phyloP scores from a whole-genome alignment of 306 rosid species.

The Fragaria vesca region DNA sequence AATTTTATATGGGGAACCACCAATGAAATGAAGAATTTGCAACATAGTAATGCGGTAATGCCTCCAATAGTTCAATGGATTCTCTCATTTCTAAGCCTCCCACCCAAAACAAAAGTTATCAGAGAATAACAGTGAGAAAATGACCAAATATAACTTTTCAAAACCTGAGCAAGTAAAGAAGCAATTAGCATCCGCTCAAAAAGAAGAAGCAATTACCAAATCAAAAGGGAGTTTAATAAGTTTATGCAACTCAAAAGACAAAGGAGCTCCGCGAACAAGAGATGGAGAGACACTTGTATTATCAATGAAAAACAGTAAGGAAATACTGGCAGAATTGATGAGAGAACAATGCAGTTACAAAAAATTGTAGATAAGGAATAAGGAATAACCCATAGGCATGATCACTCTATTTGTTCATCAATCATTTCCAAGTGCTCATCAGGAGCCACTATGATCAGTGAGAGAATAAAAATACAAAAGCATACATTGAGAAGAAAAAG shows the following conservation, averaged over 20 bases:
- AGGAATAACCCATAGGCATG: not conserved
- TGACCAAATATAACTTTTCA: not conserved
- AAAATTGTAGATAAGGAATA: not conserved
- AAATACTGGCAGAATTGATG: not conserved
- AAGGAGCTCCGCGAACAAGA: not conserved
- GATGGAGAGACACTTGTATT: not conserved
- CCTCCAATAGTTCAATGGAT: not conserved
- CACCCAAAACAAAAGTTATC: not conserved
- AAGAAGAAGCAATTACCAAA: not conserved
- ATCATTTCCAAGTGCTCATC: not conserved
- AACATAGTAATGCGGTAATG: not conserved
- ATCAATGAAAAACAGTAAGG: not conserved
- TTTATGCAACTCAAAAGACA: not conserved
- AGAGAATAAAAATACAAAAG: not conserved
- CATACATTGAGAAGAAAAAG: not conserved
- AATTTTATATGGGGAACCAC: not conserved
- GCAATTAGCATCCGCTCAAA: not conserved
- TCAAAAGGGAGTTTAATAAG: not conserved
- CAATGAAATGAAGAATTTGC: conserved; percentile 3
- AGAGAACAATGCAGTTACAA: not conserved
- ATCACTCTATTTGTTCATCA: not conserved
- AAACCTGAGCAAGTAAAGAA: no score
- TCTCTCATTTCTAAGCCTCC: not conserved
- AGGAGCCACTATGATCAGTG: not conserved
- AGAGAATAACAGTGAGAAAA: not conserved